These are phyloP conservation scores for Cadophora sp. DNA, from an alignment of 2,329 filamentous ascomycete genomes.

Conservation along the genomic window DNA sequence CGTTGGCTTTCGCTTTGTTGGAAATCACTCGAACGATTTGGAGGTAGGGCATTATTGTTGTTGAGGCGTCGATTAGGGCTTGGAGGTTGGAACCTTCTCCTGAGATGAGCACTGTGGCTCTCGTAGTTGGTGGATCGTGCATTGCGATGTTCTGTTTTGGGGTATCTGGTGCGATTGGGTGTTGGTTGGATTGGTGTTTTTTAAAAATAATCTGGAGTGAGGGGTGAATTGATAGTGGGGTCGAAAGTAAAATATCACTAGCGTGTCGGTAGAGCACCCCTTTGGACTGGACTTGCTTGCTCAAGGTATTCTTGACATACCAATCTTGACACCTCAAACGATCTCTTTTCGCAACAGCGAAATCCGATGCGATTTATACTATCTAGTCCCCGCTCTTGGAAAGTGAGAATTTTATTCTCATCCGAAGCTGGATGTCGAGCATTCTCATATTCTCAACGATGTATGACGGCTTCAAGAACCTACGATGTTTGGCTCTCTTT, in stretches of 20 bases:
- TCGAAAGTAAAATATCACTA: not conserved
- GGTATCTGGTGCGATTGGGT: not conserved
- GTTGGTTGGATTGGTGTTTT: not conserved
- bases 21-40: constrained; percentile 67
- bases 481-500: constrained; percentile 30
- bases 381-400: not conserved
- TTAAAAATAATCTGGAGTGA: not conserved
- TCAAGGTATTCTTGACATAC: not conserved
- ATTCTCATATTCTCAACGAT: constrained; percentile 2
- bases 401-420: not conserved
- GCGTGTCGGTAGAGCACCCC: too few relatives aligned
- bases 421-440: not conserved
- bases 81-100: constrained; percentile 76
- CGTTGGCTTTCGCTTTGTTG: constrained; percentile 69
- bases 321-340: not conserved
- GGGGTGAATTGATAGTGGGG: not conserved
- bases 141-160: not conserved
- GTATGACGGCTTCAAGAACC: constrained; percentile 26
- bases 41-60: constrained; percentile 50
- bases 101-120: constrained; percentile 67
- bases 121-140: constrained; percentile 39
- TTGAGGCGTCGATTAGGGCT: constrained; percentile 60
- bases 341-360: not conserved
- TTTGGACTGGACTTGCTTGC: not conserved
- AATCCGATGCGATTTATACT: not conserved